Evolutionary conservation across 495 filamentous ascomycete species (phyloP), one percentile per base, ranked within the genome.

Genomic region (Podospora australis): DNA sequence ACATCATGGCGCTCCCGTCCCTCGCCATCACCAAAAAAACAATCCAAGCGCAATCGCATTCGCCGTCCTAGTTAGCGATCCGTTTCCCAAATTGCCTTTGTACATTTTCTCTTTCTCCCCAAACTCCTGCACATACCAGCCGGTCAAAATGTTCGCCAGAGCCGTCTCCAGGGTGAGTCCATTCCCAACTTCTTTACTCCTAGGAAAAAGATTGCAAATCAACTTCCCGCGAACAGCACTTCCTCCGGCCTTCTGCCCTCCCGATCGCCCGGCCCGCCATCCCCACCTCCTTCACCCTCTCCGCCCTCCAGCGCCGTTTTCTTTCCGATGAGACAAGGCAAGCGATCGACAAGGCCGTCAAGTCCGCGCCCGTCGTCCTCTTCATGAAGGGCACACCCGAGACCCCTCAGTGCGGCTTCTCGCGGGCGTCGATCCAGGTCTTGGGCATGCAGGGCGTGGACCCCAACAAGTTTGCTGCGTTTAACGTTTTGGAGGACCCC

Each of bases 321-420:
- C 76, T 98, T 29, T 96, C 92, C 10, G 73, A 80, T 23, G 80
- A 88, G 53, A 90, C 84, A 17, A 76, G 71, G 48, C 65, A 78
- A 22, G 88, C 90, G 3, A 96, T 98, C 53, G 86, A 96, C 59
- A 86, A 89, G 63, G 90, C 90, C 7, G 80, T 97, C 16, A 70
- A 63, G 20, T 86, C 88, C 2, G 83, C 88, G 8, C 91, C 90
- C 3, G 91, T 98, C 1, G 92, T 98, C 13, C 77, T 98, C 21
- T 98, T 97, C 73, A 97, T 97, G 91, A 97, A 97, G 70, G 91
- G 92, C 43, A 96, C 92, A 2, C 92, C 92, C 32, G 92, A 96
- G 67, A 88, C 79, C 19, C 92, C 92, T n/a, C 91, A 98, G 64
- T 98, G 92, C 67, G 92, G 92, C 30, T 98, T 96, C 73, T 98